phyloP scores from a whole-genome alignment of 2,329 filamentous ascomycete species.

The Cladosporium phlei region DNA sequence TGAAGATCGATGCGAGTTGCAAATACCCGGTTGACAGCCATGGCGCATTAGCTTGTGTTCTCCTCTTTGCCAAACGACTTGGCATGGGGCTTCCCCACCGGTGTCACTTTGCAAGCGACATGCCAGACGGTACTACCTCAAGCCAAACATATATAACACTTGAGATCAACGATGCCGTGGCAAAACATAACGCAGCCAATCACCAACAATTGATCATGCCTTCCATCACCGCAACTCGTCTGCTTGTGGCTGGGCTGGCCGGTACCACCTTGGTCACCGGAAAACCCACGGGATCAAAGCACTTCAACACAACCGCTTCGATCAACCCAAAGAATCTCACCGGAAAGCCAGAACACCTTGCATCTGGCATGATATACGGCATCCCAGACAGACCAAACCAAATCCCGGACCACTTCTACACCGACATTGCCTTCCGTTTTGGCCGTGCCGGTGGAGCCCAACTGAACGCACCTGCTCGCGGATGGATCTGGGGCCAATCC shows the following conservation, averaged over 20 bases:
- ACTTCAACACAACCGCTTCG: conserved; percentile 32
- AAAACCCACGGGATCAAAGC: conserved; percentile 23
- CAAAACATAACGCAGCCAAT: too few relatives aligned
- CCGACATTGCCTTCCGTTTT: conserved; percentile 39
- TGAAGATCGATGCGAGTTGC: too few relatives aligned
- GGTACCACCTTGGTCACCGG: conserved; percentile 25
- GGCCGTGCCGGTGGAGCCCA: conserved; percentile 41
- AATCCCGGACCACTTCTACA: conserved; percentile 39
- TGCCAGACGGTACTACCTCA: too few relatives aligned
- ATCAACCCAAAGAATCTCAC: conserved; percentile 26
- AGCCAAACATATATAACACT: too few relatives aligned
- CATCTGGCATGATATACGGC: conserved; percentile 42
- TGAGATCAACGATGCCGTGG: too few relatives aligned
- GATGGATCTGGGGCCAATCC: conserved; percentile 37
- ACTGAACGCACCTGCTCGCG: conserved; percentile 27
- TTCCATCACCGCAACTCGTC: too few relatives aligned
- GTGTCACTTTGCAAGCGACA: too few relatives aligned
- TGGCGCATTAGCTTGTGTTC: too few relatives aligned
- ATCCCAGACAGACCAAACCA: conserved; percentile 32
- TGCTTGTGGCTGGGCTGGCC: not conserved
- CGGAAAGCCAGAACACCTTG: conserved; percentile 35
- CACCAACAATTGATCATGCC: too few relatives aligned
- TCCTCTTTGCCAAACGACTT: too few relatives aligned
- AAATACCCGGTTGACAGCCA: too few relatives aligned
- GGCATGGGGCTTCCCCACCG: too few relatives aligned